Evolutionary conservation across 306 rosid species (phyloP).

Genomic region (Gillenia trifoliata): DNA sequence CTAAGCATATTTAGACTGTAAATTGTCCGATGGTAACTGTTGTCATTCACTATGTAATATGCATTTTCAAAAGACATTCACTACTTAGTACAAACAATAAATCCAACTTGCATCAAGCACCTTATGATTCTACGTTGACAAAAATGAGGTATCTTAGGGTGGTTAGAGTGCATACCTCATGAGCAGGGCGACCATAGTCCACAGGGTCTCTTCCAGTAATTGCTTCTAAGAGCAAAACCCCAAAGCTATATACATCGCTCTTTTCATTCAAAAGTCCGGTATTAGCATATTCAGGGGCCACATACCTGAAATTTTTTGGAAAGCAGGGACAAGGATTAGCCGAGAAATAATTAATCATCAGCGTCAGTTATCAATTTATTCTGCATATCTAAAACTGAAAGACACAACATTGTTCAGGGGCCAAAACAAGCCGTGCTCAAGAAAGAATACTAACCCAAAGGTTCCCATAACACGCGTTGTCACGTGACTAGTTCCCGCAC

Average conservation of each 20-base stretch:
- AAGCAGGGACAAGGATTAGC: background rate
- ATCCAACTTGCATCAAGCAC: slow-evolving; percentile 11
- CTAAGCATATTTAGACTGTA: slow-evolving; percentile 3
- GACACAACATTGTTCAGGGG: slow-evolving; percentile 9
- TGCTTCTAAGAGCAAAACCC: slow-evolving; percentile 78
- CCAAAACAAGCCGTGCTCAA: background rate
- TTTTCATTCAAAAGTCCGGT: slow-evolving; percentile 87
- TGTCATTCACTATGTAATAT: background rate
- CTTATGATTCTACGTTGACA: background rate
- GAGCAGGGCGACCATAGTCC: slow-evolving; percentile 74
- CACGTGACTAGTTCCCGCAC: slow-evolving; percentile 87
- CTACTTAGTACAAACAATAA: slow-evolving; percentile 1
- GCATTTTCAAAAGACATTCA: background rate
- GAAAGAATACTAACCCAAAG: slow-evolving; percentile 63
- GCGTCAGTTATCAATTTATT: background rate
- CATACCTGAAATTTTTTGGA: slow-evolving; percentile 44
- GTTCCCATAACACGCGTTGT: slow-evolving; percentile 98
- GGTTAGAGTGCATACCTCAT: slow-evolving; percentile 45
- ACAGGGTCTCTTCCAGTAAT: slow-evolving; percentile 94
- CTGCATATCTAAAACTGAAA: background rate
- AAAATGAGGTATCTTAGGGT: background rate
- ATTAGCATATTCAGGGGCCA: slow-evolving; percentile 94
- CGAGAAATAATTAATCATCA: background rate
- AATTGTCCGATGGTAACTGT: background rate
- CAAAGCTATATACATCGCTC: slow-evolving; percentile 92